Base-by-base conservation (phyloP, 257 asterid species). In the Solanum gandarillasii region DNA sequence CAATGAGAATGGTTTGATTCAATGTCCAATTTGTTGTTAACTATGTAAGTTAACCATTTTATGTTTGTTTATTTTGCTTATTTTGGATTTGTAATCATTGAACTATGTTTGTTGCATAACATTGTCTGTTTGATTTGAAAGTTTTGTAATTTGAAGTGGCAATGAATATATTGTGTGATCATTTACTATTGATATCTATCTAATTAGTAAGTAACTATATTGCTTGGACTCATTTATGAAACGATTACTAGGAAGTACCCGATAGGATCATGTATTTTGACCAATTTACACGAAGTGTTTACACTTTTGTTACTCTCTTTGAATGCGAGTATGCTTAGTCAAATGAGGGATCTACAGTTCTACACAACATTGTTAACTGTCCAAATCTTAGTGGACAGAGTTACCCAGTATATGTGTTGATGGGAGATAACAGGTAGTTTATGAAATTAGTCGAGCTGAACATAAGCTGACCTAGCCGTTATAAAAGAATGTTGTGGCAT, bases 1-100 rank as follows among this genome's bases (percentile, higher is more conserved):
- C 87, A 97, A 97, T 89, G 99, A 97, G 92, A 97, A 97, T 92
- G 98, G 99, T 32, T 89, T 97, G 90, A 92, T 95, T 25, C 98
- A 92, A 46, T 97, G 98, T 85, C 99, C 98, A 9, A 79, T 92
- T 16, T 96, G 98, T 84, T 90, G 94, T 89, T 93, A 71, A 87
- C 78, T 70, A 23, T 60, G 83, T 73, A 55, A 58, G 87, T 58
- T 89, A 72, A 84, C 83, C 31, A 3, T 27, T 25, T 31, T 84
- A 12, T 21, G 48, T 52, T 48, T 71, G 81, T 86, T 46, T 16
- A 12, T 5, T 75, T 38, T 81, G 4, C 4, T 81, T 36, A 29
- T 81, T 82, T 27, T 43, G 16, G 0, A 29, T 67, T 48, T 46
- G 67, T 6, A 46, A 16, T 81, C 62, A 18, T 81, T 12, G 55